A percentile compares a stretch with the other conserved stretches of the same genome.
Evolutionary conservation across 495 filamentous ascomycete species (phyloP).

Genomic region (Daldinia loculata): DNA sequence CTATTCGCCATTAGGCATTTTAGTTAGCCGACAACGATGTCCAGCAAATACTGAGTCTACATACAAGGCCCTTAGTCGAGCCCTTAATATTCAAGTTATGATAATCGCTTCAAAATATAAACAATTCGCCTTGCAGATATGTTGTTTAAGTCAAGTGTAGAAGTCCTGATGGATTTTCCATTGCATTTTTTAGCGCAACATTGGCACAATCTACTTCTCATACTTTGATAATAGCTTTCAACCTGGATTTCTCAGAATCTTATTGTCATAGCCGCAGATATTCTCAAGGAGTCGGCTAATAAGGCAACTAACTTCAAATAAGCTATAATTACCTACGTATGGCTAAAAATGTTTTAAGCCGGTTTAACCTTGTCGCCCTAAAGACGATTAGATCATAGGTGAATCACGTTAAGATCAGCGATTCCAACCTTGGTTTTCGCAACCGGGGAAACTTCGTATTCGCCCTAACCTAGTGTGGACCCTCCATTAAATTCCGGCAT

Average conservation of each 20-base stretch:
- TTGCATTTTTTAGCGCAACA: neutral
- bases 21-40: neutral
- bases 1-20: neutral
- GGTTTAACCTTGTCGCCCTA: conserved; percentile 15
- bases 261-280: neutral
- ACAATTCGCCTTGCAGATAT: neutral
- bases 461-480: conserved; percentile 11
- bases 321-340: neutral
- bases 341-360: conserved; percentile 15
- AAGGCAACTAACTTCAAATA: neutral
- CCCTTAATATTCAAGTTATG: neutral
- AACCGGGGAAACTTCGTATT: conserved; percentile 27
- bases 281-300: too few relatives aligned
- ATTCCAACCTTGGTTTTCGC: conserved; percentile 21
- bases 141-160: neutral
- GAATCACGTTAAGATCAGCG: conserved; percentile 37
- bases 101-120: neutral
- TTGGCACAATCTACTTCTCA: neutral
- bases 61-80: neutral
- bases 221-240: neutral
- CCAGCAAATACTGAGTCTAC: neutral
- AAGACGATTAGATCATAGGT: conserved; percentile 23
- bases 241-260: neutral
- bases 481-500: conserved; percentile 21
- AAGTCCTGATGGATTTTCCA: neutral